phyloP scores from a whole-genome alignment of 176 grass and related monocot species.

The Thinopyrum elongatum region DNA sequence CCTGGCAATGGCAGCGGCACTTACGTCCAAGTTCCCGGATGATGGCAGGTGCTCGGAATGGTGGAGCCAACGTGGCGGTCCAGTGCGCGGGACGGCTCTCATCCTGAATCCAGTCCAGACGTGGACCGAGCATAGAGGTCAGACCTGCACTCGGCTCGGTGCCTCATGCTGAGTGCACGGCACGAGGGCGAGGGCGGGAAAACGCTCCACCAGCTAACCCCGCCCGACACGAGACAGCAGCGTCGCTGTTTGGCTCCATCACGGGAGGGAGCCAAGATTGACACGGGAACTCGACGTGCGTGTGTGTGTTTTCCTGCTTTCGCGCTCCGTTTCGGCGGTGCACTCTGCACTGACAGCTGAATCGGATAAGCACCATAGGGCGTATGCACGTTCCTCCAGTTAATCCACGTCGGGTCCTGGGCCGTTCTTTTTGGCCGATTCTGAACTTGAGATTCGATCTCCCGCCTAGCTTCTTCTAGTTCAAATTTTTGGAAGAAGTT shows the following conservation, averaged over 20 bases:
- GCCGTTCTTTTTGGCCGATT: too few relatives aligned
- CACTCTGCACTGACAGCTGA: not conserved
- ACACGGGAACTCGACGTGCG: not conserved
- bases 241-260: slow-evolving; percentile 23
- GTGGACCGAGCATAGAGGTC: not conserved
- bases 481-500: too few relatives aligned
- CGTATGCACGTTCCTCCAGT: too few relatives aligned
- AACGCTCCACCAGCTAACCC: not conserved
- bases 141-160: not conserved
- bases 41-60: not conserved
- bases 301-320: not conserved
- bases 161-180: not conserved
- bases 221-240: not conserved
- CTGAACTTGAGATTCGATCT: too few relatives aligned
- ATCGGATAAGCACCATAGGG: not conserved
- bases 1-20: not conserved
- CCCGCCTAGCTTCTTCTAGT: too few relatives aligned
- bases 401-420: too few relatives aligned
- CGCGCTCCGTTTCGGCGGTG: not conserved
- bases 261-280: not conserved
- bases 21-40: not conserved
- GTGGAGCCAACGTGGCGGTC: not conserved
- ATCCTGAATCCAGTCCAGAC: not conserved
- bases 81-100: not conserved
- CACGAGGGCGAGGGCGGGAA: not conserved